Base-by-base conservation (phyloP, 257 asterid species). In the Cordia subcordata region DNA sequence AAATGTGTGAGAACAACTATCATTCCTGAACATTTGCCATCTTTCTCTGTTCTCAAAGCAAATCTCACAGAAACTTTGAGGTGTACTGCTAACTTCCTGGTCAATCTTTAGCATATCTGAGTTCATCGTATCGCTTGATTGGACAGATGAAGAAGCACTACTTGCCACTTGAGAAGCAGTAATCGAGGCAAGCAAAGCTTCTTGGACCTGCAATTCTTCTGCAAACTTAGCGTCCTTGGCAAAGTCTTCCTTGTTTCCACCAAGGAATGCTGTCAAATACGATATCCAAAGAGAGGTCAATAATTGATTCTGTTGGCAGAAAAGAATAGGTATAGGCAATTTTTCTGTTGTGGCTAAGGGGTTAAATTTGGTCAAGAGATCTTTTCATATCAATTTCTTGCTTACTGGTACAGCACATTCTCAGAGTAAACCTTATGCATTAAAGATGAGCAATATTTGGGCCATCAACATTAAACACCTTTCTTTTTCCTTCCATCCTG, bases 1-100 rank as follows among this genome's bases (percentile, higher is more conserved):
- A 50, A 85, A 87, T 22, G 89, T 73, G 67, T 84, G 86, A 23
- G 64, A 51, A 64, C 95, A 84, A 13, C 23, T 49, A 0, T 77
- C 73, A 19, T 84, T 84, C 44, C 10, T 47, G 53, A 86, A 81
- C 93, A 84, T 86, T 71, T 79, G 70, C 87, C 87, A 79, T 56
- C 71, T 67, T 69, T 64, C 77, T 75, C 78, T 80, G 74, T 71
- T 23, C 47, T 86, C 95, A 67, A 84, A 51, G 49, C 96, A 87
- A 68, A 85, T 82, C 56, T 75, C 79, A 53, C 91, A 82, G 68
- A 70, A 71, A 75, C 54, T 60, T 60, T 52, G 53, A 0, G 55
- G 23, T 49, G 76, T 57, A 53, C 37, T 9, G 32, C 60, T 63
- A 9, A 46, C 52, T 12, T 62, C 20, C 0, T 19, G 33, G 56